Evolutionary conservation across 116 monocot species (phyloP), one percentile per base, ranked within the genome.

Genomic region (Iris pallida): DNA sequence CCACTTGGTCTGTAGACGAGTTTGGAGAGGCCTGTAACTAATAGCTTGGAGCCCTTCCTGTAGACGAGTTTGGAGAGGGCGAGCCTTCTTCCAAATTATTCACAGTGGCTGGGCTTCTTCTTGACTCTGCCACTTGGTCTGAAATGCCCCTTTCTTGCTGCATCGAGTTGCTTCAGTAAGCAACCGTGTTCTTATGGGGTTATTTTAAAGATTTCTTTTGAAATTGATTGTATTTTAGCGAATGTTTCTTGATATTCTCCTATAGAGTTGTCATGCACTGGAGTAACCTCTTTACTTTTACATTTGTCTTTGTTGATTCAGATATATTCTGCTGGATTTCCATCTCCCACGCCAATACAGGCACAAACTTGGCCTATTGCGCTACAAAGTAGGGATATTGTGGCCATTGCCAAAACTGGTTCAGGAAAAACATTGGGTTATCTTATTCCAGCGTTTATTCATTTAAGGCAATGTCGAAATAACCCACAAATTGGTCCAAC

Each of bases 11-110:
- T n/a, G n/a, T n/a, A n/a, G n/a, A n/a, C n/a, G n/a, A n/a, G n/a
- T n/a, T n/a, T n/a, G n/a, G n/a, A n/a, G n/a, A n/a, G n/a, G n/a
- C n/a, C n/a, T n/a, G n/a, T n/a, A n/a, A n/a, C n/a, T n/a, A n/a
- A n/a, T n/a, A n/a, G n/a, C n/a, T 79, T 79, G 71, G 71, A 62
- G 67, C 52, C 52, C 58, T 78, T 75, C 66, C 75, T 71, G 56
- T 66, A 61, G 76, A 58, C 42, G 42, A 66, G 53, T 53, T 66
- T 66, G 66, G 66, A 66, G 66, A 64, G 64, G 53, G 66, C 41
- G 47, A 19, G 14, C 65, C 20, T 48, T 5, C 20, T 65, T 49
- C 65, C 42, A 53, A 42, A 45, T 66, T 53, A n/a, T 66, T 53
- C 51, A 53, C 51, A 53, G 66, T 66, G 66, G 66, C 46, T 63